A percentile compares a stretch with the other conserved stretches of the same genome.
phyloP scores from a whole-genome alignment of 306 rosid genomes.

The Clitoria ternatea region DNA sequence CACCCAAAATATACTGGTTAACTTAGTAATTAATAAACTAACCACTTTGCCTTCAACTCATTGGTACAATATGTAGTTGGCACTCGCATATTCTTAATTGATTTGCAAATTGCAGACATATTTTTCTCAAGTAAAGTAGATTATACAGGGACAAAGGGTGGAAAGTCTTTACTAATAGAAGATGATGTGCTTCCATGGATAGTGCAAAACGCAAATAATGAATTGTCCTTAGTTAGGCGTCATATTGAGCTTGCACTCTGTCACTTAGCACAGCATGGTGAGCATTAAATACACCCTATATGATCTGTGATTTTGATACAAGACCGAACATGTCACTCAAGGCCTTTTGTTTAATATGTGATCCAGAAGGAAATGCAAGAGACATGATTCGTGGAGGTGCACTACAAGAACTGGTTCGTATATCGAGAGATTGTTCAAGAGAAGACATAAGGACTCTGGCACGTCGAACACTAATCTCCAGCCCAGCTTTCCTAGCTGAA shows the following conservation, averaged over 20 bases:
- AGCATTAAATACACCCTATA: not conserved
- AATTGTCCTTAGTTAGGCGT: conserved; percentile 69
- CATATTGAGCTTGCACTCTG: conserved; percentile 87
- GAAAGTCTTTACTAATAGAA: conserved; percentile 69
- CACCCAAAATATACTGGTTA: too few relatives aligned
- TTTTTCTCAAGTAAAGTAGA: not conserved
- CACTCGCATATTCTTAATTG: not conserved
- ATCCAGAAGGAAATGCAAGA: conserved; percentile 70
- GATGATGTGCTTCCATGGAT: conserved; percentile 91
- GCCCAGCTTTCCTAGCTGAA: conserved; percentile 71
- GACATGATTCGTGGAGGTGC: conserved; percentile 85
- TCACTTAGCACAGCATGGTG: conserved; percentile 86
- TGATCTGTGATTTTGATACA: not conserved
- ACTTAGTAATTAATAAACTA: too few relatives aligned
- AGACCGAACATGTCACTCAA: not conserved
- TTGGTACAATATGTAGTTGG: too few relatives aligned
- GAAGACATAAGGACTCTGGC: conserved; percentile 83
- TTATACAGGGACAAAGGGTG: conserved; percentile 57
- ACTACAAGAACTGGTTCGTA: conserved; percentile 70
- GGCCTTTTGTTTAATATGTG: not conserved
- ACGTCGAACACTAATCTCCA: conserved; percentile 53
- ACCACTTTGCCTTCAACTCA: too few relatives aligned
- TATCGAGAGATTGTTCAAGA: conserved; percentile 67
- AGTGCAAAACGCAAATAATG: conserved; percentile 75
- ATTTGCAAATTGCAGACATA: not conserved